These are phyloP conservation scores for Aspergillus cejpii DNA, from an alignment of 2,329 filamentous ascomycete genomes.

Conservation along the genomic window DNA sequence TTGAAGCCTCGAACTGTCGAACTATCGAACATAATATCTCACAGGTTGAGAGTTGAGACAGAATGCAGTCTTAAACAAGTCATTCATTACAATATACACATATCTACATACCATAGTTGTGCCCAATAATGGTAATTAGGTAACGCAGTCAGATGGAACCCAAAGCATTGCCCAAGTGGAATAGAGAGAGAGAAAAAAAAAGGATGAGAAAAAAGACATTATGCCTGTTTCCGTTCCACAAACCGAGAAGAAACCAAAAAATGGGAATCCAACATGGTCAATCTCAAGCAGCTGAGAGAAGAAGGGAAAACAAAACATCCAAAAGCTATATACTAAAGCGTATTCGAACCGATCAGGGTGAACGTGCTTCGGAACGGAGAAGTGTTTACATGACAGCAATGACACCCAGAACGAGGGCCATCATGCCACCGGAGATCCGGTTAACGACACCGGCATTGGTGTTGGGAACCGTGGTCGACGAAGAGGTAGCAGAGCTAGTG, in stretches of 20 bases:
- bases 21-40: too few species aligned
- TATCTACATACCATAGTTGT: constrained; percentile 17
- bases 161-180: background rate
- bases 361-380: background rate
- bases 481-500: constrained; percentile 18
- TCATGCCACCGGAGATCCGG: constrained; percentile 32
- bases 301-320: background rate
- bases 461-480: constrained; percentile 23
- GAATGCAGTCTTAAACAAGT: constrained; percentile 4
- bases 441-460: constrained; percentile 27
- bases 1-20: too few species aligned
- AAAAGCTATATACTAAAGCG: constrained; percentile 1
- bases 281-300: background rate
- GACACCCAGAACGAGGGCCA: constrained; percentile 32
- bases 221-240: background rate
- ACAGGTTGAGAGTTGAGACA: too few species aligned
- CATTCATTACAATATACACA: constrained; percentile 19
- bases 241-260: background rate
- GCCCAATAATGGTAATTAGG: constrained; percentile 4
- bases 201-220: background rate
- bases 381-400: constrained; percentile 31
- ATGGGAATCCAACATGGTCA: background rate
- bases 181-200: background rate
- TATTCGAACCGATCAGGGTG: background rate
- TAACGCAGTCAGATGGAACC: background rate